A percentile compares a stretch with the other conserved stretches of the same genome.
These are phyloP conservation scores for Cadophora sp. DNA, from an alignment of 2,329 filamentous ascomycete species.

Conservation along the genomic window DNA sequence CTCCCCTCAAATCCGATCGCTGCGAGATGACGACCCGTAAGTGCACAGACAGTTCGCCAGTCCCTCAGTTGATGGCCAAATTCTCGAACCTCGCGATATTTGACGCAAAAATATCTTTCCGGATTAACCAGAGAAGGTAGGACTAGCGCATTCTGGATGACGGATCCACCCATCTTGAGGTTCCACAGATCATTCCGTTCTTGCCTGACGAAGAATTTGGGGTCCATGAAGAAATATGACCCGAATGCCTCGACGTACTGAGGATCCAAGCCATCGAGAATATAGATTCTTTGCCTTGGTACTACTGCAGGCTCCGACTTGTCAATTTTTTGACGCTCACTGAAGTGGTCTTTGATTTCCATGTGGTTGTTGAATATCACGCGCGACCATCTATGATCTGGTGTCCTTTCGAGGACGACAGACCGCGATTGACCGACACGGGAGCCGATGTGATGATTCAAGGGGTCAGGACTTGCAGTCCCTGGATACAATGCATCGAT, in stretches of 20 bases:
- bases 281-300: slow-evolving; percentile 14
- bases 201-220: slow-evolving; percentile 20
- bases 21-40: slow-evolving; percentile 19
- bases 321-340: background rate
- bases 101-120: slow-evolving; percentile 19
- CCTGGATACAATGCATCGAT: slow-evolving; percentile 11
- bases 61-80: slow-evolving; percentile 15
- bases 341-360: slow-evolving; percentile 11
- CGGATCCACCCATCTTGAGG: slow-evolving; percentile 5
- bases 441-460: slow-evolving; percentile 16
- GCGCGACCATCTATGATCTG: background rate
- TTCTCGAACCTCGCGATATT: slow-evolving; percentile 26
- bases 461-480: slow-evolving; percentile 11
- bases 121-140: slow-evolving; percentile 16
- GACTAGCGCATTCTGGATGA: background rate
- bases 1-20: slow-evolving; percentile 14
- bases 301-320: background rate
- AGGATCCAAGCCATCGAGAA: slow-evolving; percentile 24
- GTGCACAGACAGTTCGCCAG: slow-evolving; percentile 20
- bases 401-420: background rate
- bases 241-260: slow-evolving; percentile 18
- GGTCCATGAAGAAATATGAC: slow-evolving; percentile 25
- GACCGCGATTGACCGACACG: slow-evolving; percentile 22
- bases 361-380: background rate
- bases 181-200: slow-evolving; percentile 20